phyloP scores from a whole-genome alignment of 2,329 filamentous ascomycete genomes.

The Microdochium paspali region DNA sequence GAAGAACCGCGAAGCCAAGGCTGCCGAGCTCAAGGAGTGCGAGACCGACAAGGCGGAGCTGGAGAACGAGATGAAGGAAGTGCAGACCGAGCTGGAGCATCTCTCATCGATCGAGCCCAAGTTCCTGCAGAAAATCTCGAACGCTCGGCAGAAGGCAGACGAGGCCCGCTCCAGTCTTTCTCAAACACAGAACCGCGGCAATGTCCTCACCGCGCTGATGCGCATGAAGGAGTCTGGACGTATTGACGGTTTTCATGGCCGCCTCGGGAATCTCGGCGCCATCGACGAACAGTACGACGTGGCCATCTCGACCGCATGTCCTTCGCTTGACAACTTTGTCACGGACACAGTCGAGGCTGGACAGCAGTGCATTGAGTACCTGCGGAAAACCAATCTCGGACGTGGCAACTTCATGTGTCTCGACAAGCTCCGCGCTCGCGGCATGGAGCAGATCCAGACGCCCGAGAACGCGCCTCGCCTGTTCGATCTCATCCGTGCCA shows the following conservation, averaged over 20 bases:
- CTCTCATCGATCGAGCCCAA: constrained; percentile 71
- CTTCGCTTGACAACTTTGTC: constrained; percentile 87
- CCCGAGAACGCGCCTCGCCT: constrained; percentile 87
- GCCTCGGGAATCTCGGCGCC: constrained; percentile 84
- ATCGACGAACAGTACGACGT: constrained; percentile 94
- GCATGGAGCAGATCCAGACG: constrained; percentile 72
- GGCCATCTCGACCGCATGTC: constrained; percentile 95
- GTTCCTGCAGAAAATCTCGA: constrained; percentile 75
- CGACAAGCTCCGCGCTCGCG: constrained; percentile 72
- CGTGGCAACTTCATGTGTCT: constrained; percentile 95
- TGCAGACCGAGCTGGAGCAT: constrained; percentile 63
- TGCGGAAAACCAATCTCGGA: constrained; percentile 94
- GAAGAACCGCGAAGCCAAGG: constrained; percentile 60
- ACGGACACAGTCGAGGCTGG: constrained; percentile 93
- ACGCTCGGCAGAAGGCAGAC: constrained; percentile 86
- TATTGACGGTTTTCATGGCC: constrained; percentile 93
- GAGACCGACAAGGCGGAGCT: constrained; percentile 63
- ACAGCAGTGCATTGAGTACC: constrained; percentile 95
- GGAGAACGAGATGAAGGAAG: constrained; percentile 63
- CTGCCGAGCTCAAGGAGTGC: constrained; percentile 65
- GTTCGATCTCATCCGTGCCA: constrained; percentile 85
- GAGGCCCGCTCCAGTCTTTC: constrained; percentile 87
- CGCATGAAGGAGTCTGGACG: constrained; percentile 91
- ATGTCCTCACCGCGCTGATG: constrained; percentile 86
- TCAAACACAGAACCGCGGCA: constrained; percentile 84